phyloP scores from a whole-genome alignment of 768 basidiomycete genomes.

The Dentipellis fragilis region DNA sequence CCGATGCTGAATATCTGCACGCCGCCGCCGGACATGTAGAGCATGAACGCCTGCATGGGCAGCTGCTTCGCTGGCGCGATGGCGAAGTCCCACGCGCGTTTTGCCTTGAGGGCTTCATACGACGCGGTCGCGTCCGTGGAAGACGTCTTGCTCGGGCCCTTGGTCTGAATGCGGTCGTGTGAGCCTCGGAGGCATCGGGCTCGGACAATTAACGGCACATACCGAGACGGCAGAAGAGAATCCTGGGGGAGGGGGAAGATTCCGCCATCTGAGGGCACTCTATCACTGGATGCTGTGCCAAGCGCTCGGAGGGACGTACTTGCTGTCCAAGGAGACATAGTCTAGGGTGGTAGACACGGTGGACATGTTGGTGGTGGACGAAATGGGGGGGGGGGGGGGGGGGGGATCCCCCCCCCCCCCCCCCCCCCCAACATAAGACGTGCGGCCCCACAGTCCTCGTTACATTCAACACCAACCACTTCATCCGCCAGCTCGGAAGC shows the following conservation, averaged over 20 bases:
- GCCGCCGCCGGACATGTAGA: slow-evolving; percentile 95
- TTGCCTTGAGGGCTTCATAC: slow-evolving; percentile 61
- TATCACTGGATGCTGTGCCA: too few relatives aligned
- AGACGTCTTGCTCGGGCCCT: slow-evolving; percentile 25
- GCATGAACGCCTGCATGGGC: slow-evolving; percentile 97
- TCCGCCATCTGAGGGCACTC: slow-evolving; percentile 39
- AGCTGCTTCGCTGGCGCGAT: slow-evolving; percentile 79
- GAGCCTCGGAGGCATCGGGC: neutral
- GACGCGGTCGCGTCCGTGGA: slow-evolving; percentile 31
- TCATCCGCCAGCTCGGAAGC: too few relatives aligned
- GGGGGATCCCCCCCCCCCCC: too few relatives aligned
- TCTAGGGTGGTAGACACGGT: slow-evolving; percentile 20
- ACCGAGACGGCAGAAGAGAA: slow-evolving; percentile 40
- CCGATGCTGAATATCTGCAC: slow-evolving; percentile 97
- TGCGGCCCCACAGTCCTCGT: too few relatives aligned
- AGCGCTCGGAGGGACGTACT: neutral
- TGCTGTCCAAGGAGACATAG: slow-evolving; percentile 29
- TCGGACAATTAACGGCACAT: slow-evolving; percentile 23
- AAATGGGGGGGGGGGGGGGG: neutral
- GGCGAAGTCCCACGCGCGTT: slow-evolving; percentile 81
- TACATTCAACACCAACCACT: too few relatives aligned
- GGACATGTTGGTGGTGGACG: neutral
- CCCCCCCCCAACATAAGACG: too few relatives aligned
- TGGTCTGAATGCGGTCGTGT: slow-evolving; percentile 27
- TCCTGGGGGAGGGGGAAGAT: slow-evolving; percentile 59